These are phyloP conservation scores for Lecanicillium sp. DNA, from an alignment of 2,329 filamentous ascomycete genomes.

Conservation along the genomic window DNA sequence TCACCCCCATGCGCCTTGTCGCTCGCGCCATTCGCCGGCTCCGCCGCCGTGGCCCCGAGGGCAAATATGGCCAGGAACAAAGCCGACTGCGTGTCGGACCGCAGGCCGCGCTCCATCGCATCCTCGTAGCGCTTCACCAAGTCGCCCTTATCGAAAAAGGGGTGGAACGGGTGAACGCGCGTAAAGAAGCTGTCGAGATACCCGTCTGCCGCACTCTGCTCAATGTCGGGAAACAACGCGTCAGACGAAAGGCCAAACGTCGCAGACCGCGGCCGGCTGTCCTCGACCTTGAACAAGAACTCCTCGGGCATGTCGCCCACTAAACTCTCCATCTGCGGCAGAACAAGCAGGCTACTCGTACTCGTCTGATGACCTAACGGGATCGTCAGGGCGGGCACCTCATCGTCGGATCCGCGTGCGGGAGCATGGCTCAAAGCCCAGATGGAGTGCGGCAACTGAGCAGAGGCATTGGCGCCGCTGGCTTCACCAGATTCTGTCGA, in stretches of 20 bases:
- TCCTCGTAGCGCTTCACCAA: conserved; percentile 8
- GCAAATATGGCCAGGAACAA: conserved; percentile 11
- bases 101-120: conserved; percentile 7
- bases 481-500: too few relatives aligned
- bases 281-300: conserved; percentile 11
- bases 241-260: not conserved
- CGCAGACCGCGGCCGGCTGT: conserved; percentile 4
- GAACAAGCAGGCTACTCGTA: conserved; percentile 5
- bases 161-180: conserved; percentile 10
- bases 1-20: conserved; percentile 8
- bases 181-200: conserved; percentile 8
- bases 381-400: conserved; percentile 11
- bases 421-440: conserved; percentile 20
- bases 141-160: conserved; percentile 9
- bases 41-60: conserved; percentile 10
- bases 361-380: conserved; percentile 13
- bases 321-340: conserved; percentile 9
- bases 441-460: too few relatives aligned
- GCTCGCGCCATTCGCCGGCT: conserved; percentile 3
- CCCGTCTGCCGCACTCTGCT: conserved; percentile 5
- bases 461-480: too few relatives aligned
- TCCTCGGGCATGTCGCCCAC: conserved; percentile 7
- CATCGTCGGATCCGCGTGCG: conserved; percentile 35
- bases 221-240: not conserved
- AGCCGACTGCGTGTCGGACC: conserved; percentile 8